Conservation (phyloP, 257 asterid species). For the Hygrophila difformis region DNA sequence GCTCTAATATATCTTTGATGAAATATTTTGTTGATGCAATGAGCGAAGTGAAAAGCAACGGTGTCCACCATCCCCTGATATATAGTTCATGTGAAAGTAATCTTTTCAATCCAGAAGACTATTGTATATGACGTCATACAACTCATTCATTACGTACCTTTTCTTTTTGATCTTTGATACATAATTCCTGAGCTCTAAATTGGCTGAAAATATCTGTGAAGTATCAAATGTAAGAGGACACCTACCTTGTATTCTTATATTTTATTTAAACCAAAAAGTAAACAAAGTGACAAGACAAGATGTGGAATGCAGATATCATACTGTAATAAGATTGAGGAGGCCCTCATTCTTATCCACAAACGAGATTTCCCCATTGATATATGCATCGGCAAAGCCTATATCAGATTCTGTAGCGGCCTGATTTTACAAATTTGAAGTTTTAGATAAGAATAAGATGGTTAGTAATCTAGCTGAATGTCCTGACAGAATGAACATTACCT, state of each 20-base stretch:
- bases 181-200: conserved; percentile 53
- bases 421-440: not conserved
- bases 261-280: no score
- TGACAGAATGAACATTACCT: conserved; percentile 27
- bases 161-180: conserved; percentile 36
- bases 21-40: conserved; percentile 79
- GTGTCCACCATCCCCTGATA: conserved; percentile 99
- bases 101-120: not conserved
- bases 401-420: conserved; percentile 80
- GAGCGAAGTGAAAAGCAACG: conserved; percentile 57
- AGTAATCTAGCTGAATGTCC: not conserved
- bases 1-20: conserved; percentile 53
- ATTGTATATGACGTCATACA: conserved; percentile 10
- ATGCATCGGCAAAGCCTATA: conserved; percentile 89
- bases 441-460: not conserved
- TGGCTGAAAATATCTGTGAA: conserved; percentile 61
- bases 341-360: conserved; percentile 61
- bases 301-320: no score
- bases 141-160: no score
- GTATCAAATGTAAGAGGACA: not conserved
- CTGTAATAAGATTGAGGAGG: conserved; percentile 70
- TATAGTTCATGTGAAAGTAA: not conserved
- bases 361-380: conserved; percentile 72
- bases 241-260: no score
- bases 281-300: no score